Evolutionary conservation across 306 rosid species (phyloP), one percentile per base, ranked within the genome.

Genomic region (Quercus bicolor): DNA sequence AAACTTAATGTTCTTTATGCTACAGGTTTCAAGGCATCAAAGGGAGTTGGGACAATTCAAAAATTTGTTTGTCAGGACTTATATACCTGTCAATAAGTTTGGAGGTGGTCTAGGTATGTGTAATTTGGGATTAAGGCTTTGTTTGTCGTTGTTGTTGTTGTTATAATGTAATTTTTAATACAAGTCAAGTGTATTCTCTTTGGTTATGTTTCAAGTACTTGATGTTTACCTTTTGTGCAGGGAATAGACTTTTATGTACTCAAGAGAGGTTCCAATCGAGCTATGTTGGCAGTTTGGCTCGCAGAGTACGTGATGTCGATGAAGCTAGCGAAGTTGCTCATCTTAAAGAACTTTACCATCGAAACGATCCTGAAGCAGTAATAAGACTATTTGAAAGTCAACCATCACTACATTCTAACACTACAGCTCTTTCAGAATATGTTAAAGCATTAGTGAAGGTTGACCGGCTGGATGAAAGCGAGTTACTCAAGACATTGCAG

Each of bases 321-420:
- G 98, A 93, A 81, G 92, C 89, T 2, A 85, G 77, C 78, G 96
- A 94, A 77, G 80, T 89, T 86, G 85, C 97, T 68, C 85, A 87
- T 85, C 90, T 93, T 66, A 95, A 87, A 86, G 96, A 93, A 86
- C 97, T 92, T 59, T 82, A 75, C 89, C 88, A 72, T 77, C 86
- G 89, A 51, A 90, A 86, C 64, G 97, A 91, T 82, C 91, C 88
- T n/a, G 99, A 95, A 84, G 89, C 92, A 28, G 98, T 95, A 83
- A 93, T 95, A 80, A 89, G 88, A 79, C 29, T 87, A 68, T 95
- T 93, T 89, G 98, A 95, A 88, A 93, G 89, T 62, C 91, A 91
- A 43, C 94, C 97, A 68, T 86, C 97, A 51, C 84, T 95, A 77
- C 94, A 91, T 33, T 72, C 84, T 54, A 95, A 89, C 78, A 60